Evolutionary conservation across 768 basidiomycete genomes (phyloP).

Genomic region (Leccinum variicolor): DNA sequence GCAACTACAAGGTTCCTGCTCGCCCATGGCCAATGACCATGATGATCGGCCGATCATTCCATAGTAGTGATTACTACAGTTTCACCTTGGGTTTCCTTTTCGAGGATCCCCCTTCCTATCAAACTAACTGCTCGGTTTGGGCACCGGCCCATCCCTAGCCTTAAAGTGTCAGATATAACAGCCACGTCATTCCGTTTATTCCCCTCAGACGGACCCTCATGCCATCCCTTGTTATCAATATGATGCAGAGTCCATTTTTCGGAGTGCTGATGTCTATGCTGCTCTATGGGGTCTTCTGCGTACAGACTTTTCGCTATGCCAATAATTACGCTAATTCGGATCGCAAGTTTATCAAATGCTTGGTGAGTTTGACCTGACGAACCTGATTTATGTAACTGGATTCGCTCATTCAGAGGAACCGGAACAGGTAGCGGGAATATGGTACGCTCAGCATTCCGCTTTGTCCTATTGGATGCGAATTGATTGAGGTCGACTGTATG

Average conservation of each 20-base stretch:
- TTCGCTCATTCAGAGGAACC: not conserved
- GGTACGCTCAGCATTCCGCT: not conserved
- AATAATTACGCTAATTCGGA: conserved; percentile 5
- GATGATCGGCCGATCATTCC: not conserved
- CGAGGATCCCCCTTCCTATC: not conserved
- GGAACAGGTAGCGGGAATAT: conserved; percentile 9
- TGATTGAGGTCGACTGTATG: not conserved
- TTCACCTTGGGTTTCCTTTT: not conserved
- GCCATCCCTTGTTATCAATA: not conserved
- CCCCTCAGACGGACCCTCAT: not conserved
- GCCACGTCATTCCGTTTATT: not conserved
- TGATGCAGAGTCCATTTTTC: conserved; percentile 13
- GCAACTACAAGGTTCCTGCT: not conserved
- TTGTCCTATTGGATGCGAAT: not conserved
- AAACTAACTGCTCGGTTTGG: not conserved
- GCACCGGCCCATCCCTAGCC: too few relatives aligned
- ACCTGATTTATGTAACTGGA: too few relatives aligned
- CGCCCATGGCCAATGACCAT: too few relatives aligned
- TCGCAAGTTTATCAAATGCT: conserved; percentile 1
- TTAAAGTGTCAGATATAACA: not conserved
- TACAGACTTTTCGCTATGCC: conserved; percentile 16
- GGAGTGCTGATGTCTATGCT: conserved; percentile 9
- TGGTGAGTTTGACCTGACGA: conserved; percentile 10
- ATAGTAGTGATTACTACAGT: not conserved
- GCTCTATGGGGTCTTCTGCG: conserved; percentile 15